These are phyloP conservation scores for Mycena citricolor DNA, from an alignment of 1,284 basidiomycete species.

Conservation along the genomic window DNA sequence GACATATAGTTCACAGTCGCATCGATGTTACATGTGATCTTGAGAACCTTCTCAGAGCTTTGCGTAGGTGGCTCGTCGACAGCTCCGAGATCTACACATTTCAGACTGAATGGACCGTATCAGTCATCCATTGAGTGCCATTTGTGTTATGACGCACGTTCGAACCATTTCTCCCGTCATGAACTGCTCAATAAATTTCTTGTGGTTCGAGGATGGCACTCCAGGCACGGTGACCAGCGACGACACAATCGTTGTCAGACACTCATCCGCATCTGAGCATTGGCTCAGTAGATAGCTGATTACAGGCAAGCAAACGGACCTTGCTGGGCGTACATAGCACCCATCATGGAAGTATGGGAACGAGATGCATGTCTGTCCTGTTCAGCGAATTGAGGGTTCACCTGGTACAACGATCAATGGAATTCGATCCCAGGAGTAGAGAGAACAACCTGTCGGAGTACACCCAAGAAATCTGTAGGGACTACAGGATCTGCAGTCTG, in stretches of 20 bases:
- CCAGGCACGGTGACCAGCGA: constrained; percentile 69
- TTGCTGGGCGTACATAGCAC: constrained; percentile 80
- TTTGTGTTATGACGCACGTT: constrained; percentile 80
- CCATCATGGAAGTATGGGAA: constrained; percentile 33
- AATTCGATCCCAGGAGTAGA: constrained; percentile 39
- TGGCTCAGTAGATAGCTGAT: background rate
- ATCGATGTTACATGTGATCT: constrained; percentile 93
- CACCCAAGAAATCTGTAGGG: constrained; percentile 70
- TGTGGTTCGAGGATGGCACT: too few species aligned
- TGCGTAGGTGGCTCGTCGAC: constrained; percentile 68
- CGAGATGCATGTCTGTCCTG: too few species aligned
- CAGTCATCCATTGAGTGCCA: too few species aligned
- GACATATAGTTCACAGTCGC: constrained; percentile 87
- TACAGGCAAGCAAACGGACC: constrained; percentile 40
- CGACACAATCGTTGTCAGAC: constrained; percentile 84
- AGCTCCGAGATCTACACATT: constrained; percentile 71
- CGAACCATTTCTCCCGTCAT: constrained; percentile 81
- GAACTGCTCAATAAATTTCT: constrained; percentile 81
- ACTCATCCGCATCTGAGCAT: constrained; percentile 92
- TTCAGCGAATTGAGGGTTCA: constrained; percentile 93
- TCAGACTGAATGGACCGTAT: constrained; percentile 51
- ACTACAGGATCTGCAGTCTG: constrained; percentile 78
- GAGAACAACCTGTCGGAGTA: constrained; percentile 61
- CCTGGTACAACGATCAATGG: constrained; percentile 56
- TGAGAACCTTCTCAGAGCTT: constrained; percentile 74